Conservation (phyloP, 768 basidiomycete genomes). For the Lactifluus pinguis region DNA sequence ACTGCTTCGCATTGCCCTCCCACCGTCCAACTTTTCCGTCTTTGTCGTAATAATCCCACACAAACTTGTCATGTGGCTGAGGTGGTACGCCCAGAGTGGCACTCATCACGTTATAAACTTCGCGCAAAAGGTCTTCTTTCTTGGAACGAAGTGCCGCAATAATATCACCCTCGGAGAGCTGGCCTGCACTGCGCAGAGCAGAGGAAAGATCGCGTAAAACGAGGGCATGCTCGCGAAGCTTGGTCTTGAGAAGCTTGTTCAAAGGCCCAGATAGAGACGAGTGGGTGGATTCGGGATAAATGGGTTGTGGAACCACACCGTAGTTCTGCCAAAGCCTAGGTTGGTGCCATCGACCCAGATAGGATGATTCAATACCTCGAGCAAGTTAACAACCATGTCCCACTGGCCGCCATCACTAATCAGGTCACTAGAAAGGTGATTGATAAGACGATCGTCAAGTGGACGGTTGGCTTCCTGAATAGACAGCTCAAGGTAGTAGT, state of each 20-base stretch:
- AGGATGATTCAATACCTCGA: constrained; percentile 36
- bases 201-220: constrained; percentile 59
- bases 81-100: constrained; percentile 86
- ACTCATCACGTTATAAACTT: constrained; percentile 76
- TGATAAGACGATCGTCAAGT: constrained; percentile 76
- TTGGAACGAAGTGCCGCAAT: constrained; percentile 56
- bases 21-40: constrained; percentile 67
- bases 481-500: constrained; percentile 85
- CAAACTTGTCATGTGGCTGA: constrained; percentile 55
- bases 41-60: constrained; percentile 84
- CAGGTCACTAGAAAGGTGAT: constrained; percentile 63
- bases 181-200: constrained; percentile 40
- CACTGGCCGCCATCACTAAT: constrained; percentile 91
- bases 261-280: constrained; percentile 67
- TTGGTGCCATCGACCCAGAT: background rate
- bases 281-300: constrained; percentile 80
- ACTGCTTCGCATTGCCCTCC: constrained; percentile 76
- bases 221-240: constrained; percentile 85
- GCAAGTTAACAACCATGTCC: constrained; percentile 78
- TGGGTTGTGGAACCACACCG: constrained; percentile 74
- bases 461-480: constrained; percentile 75
- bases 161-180: constrained; percentile 38
- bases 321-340: constrained; percentile 42
- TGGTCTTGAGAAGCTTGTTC: constrained; percentile 75
- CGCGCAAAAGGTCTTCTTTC: constrained; percentile 80